These are phyloP conservation scores for Colletotrichum gigasporum DNA, from an alignment of 2,329 filamentous ascomycete species.

Conservation along the genomic window DNA sequence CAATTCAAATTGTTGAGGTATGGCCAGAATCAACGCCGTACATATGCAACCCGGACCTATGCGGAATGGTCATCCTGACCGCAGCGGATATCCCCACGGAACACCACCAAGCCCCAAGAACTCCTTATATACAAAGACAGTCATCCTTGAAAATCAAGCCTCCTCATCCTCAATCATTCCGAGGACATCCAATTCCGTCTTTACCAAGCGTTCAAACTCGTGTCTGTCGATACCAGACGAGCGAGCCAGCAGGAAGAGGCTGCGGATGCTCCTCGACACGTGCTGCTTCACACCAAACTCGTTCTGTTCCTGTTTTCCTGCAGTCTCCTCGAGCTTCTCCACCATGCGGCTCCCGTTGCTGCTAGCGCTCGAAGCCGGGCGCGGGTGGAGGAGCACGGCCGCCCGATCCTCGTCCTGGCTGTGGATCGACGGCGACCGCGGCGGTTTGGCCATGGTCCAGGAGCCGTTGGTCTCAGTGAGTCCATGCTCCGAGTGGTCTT, in stretches of 20 bases:
- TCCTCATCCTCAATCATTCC: constrained; percentile 71
- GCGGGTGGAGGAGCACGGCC: constrained; percentile 59
- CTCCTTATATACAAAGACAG: constrained; percentile 22
- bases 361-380: constrained; percentile 67
- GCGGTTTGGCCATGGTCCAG: constrained; percentile 56
- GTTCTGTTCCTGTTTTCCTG: constrained; percentile 66
- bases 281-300: constrained; percentile 83
- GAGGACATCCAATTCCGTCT: constrained; percentile 76
- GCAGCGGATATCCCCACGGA: constrained; percentile 27
- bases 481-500: constrained; percentile 37
- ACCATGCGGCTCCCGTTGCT: constrained; percentile 66
- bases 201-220: constrained; percentile 79
- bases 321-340: constrained; percentile 67
- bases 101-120: constrained; percentile 10
- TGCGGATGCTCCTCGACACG: constrained; percentile 80
- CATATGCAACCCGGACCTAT: constrained; percentile 27
- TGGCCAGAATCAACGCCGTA: constrained; percentile 11
- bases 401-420: constrained; percentile 46
- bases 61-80: constrained; percentile 15
- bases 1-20: not conserved
- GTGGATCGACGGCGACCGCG: constrained; percentile 46
- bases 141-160: not conserved
- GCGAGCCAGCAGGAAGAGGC: constrained; percentile 75
- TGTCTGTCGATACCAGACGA: constrained; percentile 77
- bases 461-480: constrained; percentile 49